Conservation (phyloP, 2,329 filamentous ascomycete species). For the Pochonia chlamydosporia region DNA sequence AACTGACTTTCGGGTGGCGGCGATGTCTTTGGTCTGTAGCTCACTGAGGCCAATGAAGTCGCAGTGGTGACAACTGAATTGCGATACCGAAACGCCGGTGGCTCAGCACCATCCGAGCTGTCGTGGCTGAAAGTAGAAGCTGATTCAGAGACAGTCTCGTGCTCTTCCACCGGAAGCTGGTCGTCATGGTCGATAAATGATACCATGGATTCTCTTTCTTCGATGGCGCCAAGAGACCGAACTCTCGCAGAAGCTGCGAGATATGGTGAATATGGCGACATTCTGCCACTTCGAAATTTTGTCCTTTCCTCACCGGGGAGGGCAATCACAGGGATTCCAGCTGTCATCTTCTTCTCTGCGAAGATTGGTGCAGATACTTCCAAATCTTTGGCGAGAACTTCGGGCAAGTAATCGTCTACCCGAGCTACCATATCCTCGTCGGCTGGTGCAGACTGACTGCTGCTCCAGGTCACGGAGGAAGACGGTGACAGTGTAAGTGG, state of each 20-base stretch:
- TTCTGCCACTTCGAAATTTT: slow-evolving; percentile 10
- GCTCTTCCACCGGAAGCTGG: slow-evolving; percentile 10
- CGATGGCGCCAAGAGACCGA: slow-evolving; percentile 27
- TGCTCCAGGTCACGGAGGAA: slow-evolving; percentile 16
- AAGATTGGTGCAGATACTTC: slow-evolving; percentile 44
- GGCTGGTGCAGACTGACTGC: slow-evolving; percentile 11
- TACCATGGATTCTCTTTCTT: slow-evolving; percentile 29
- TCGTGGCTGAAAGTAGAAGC: slow-evolving; percentile 24
- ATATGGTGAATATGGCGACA: slow-evolving; percentile 18
- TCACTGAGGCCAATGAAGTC: slow-evolving; percentile 28
- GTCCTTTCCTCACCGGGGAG: slow-evolving; percentile 25
- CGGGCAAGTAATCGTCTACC: slow-evolving; percentile 43
- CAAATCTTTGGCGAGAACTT: slow-evolving; percentile 49
- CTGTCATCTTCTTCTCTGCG: slow-evolving; percentile 44
- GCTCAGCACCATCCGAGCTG: slow-evolving; percentile 25
- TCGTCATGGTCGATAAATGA: slow-evolving; percentile 24
- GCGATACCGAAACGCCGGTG: slow-evolving; percentile 25
- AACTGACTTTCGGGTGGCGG: slow-evolving; percentile 13
- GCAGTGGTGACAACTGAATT: slow-evolving; percentile 30
- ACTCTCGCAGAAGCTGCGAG: slow-evolving; percentile 23
- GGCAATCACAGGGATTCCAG: slow-evolving; percentile 37
- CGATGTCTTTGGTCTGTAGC: slow-evolving; percentile 17
- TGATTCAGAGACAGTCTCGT: slow-evolving; percentile 24
- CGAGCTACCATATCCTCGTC: slow-evolving; percentile 23
- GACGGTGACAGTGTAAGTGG: slow-evolving; percentile 28